Conservation (phyloP, 139 green algal genomes). For the Asterochloris erici region DNA sequence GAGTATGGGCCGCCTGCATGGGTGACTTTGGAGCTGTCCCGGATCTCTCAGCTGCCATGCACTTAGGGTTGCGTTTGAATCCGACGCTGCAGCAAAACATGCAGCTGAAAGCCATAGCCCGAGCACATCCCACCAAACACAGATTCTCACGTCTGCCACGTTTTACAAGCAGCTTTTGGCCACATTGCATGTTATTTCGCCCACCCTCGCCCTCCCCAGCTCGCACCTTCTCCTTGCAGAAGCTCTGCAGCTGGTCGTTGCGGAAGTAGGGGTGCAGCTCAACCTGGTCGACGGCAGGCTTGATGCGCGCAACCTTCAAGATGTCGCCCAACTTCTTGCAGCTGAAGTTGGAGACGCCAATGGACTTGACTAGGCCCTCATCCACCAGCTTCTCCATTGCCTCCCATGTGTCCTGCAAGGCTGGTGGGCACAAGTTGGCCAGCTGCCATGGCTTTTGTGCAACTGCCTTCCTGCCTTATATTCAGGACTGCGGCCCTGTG, state of each 20-base stretch:
- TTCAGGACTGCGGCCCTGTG: too few relatives aligned
- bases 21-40: background rate
- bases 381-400: conserved; percentile 60
- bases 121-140: too few relatives aligned
- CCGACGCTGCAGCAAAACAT: too few relatives aligned
- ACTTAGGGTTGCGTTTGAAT: too few relatives aligned
- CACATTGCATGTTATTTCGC: too few relatives aligned
- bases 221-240: conserved; percentile 33
- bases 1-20: background rate
- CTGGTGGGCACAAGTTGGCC: too few relatives aligned
- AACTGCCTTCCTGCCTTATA: too few relatives aligned
- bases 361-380: conserved; percentile 62
- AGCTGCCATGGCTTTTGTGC: too few relatives aligned
- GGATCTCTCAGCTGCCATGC: background rate
- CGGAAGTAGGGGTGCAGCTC: conserved; percentile 91
- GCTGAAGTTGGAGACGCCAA: conserved; percentile 86
- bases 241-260: conserved; percentile 74
- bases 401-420: conserved; percentile 36
- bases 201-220: background rate
- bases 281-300: conserved; percentile 69
- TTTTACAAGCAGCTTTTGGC: too few relatives aligned
- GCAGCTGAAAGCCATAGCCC: too few relatives aligned
- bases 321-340: conserved; percentile 63
- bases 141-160: too few relatives aligned
- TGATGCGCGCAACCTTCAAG: conserved; percentile 48